These are phyloP conservation scores for Pugionium dolabratum DNA, from an alignment of 345 rosid species.

Conservation along the genomic window DNA sequence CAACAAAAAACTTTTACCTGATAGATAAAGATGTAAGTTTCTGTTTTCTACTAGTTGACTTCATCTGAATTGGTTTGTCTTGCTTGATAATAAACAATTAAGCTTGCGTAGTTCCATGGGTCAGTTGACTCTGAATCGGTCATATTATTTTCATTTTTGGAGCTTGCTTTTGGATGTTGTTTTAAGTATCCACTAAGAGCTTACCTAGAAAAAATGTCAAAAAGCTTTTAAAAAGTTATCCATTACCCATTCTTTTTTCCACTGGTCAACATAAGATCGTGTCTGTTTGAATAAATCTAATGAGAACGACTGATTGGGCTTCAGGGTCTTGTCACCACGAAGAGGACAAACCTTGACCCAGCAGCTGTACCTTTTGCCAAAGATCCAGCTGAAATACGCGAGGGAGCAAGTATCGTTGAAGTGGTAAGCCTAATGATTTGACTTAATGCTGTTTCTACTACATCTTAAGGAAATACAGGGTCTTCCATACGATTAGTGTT, in stretches of 20 bases:
- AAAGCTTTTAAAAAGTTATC: not conserved
- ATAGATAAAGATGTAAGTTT: slow-evolving; percentile 86
- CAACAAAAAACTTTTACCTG: slow-evolving; percentile 61
- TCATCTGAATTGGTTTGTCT: slow-evolving; percentile 5
- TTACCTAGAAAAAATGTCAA: slow-evolving; percentile 23
- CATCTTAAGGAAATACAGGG: not conserved
- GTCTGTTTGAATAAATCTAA: slow-evolving; percentile 19
- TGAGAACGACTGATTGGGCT: slow-evolving; percentile 35
- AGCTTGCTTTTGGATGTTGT: slow-evolving; percentile 26
- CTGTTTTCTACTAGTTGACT: slow-evolving; percentile 27
- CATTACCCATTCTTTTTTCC: not conserved
- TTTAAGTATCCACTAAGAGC: slow-evolving; percentile 12
- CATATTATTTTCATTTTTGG: not conserved
- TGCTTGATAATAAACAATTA: slow-evolving; percentile 14
- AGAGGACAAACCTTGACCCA: slow-evolving; percentile 81
- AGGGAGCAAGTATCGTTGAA: slow-evolving; percentile 82
- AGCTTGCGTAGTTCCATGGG: slow-evolving; percentile 21
- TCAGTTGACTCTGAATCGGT: slow-evolving; percentile 34
- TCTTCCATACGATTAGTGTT: too few species aligned
- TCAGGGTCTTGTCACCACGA: slow-evolving; percentile 94
- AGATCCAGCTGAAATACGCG: slow-evolving; percentile 61
- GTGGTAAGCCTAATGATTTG: slow-evolving; percentile 59
- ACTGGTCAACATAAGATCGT: slow-evolving; percentile 19
- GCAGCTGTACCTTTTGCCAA: slow-evolving; percentile 87
- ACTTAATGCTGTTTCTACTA: slow-evolving; percentile 4